Conservation (phyloP, 106 monocot species). For the Dactylorhiza incarnata region DNA sequence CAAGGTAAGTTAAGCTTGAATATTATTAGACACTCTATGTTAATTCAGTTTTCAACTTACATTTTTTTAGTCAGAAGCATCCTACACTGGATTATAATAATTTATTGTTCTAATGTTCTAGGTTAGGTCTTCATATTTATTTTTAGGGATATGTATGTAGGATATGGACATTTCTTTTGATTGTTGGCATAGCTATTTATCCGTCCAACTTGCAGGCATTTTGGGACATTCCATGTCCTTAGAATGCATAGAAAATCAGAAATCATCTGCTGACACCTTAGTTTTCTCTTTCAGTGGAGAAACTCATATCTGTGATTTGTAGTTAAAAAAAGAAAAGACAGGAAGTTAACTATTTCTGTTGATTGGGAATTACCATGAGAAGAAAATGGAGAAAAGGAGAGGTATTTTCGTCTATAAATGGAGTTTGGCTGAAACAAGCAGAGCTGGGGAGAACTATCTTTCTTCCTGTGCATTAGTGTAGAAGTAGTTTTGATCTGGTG, state of each 20-base stretch:
- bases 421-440: no score
- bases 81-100: not conserved
- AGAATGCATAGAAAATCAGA: not conserved
- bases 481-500: no score
- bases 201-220: not conserved
- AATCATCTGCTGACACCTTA: not conserved
- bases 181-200: not conserved
- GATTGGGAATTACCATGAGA: no score
- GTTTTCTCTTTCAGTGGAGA: not conserved
- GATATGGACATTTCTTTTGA: not conserved
- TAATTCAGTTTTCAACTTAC: not conserved
- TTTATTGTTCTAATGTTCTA: not conserved
- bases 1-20: constrained; percentile 40
- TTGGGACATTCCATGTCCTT: not conserved
- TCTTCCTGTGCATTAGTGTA: no score
- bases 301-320: no score
- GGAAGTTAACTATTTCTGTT: no score
- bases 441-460: no score
- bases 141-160: not conserved
- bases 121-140: not conserved
- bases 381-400: no score
- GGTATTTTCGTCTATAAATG: no score
- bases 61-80: not conserved
- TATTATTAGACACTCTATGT: not conserved
- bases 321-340: no score